These are phyloP conservation scores for Acanthamoeba royreba DNA, from an alignment of 208 protist species.

Conservation along the genomic window DNA sequence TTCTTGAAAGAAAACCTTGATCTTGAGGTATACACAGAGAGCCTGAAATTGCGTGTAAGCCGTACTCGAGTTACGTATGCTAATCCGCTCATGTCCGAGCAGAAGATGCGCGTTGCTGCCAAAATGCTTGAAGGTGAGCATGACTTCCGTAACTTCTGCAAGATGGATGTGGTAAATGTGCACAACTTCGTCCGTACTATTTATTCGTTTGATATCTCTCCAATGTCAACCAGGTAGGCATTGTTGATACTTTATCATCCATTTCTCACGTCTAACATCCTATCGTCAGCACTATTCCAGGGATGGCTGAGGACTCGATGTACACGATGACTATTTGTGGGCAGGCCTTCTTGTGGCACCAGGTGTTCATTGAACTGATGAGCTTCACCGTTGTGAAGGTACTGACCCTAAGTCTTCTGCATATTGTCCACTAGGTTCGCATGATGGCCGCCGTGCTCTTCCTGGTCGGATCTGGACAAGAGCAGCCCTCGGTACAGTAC, in stretches of 20 bases:
- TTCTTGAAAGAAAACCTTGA: conserved; percentile 69
- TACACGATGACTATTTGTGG: conserved; percentile 90
- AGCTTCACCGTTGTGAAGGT: background rate
- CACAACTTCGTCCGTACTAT: conserved; percentile 85
- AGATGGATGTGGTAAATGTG: conserved; percentile 92
- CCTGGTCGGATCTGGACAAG: conserved; percentile 47
- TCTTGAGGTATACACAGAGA: conserved; percentile 48
- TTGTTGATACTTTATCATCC: background rate
- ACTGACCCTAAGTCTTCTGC: background rate
- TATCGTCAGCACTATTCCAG: background rate
- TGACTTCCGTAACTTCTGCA: conserved; percentile 97
- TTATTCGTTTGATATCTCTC: conserved; percentile 59
- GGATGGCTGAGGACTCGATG: conserved; percentile 28
- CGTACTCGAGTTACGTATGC: background rate
- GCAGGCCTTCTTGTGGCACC: conserved; percentile 95
- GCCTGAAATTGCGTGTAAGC: conserved; percentile 78
- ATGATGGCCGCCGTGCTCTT: conserved; percentile 89
- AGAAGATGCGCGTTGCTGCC: conserved; percentile 88
- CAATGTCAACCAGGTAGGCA: background rate
- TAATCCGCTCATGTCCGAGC: conserved; percentile 52
- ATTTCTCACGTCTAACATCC: background rate
- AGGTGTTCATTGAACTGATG: conserved; percentile 74
- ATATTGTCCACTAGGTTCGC: conserved; percentile 56
- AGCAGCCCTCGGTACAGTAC: background rate
- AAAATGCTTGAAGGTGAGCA: conserved; percentile 89